Base-by-base conservation (phyloP, 2,329 filamentous ascomycete species). In the Chaetomiaceae sp. region DNA sequence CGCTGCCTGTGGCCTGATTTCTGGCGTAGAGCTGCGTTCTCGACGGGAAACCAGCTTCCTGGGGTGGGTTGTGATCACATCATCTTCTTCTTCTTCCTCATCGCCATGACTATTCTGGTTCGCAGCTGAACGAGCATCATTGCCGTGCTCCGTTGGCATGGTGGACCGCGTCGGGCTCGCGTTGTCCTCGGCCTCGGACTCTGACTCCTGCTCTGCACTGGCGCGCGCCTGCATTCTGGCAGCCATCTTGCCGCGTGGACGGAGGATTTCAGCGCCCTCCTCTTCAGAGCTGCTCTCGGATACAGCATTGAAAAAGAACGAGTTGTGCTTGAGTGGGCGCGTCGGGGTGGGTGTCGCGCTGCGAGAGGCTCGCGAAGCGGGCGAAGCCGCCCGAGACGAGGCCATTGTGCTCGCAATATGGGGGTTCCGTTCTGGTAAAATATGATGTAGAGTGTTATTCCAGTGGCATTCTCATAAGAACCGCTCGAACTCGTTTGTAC, bases 201-300 rank as follows among this genome's bases (percentile, higher is more conserved):
- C 55, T 8, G 55, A 60, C 30, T 53, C 56, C 56, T 42, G 39
- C 38, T 18, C 50, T 46, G 26, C 51, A 55, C 34, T 62, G 11
- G 38, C 39, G 12, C 55, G 48, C 4, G 45, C 73, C 51, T 76
- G 73, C 74, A 88, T 80, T 42, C 79, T 73, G 14, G 83, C 74
- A 11, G 83, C 83, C 55, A 87, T 70, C 42, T 77, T 75, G 19
- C 83, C 83, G 45, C 75, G 74, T 1, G 84, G 84, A 36, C 70
- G 68, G 3, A 74, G 64, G 38, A 75, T 67, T 11, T 70, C 69
- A n/a, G n/a, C n/a, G 27, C 74, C 69, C n/a, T 74, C 62, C 7
- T 63, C 60, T 35, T 62, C 62, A 2, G 58, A 60, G 48, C 47
- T 45, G 49, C 48, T 47, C 53, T 51, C 42, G 43, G 41, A 44